Evolutionary conservation across 1,284 basidiomycete genomes (phyloP), one percentile per base, ranked within the genome.

Genomic region (Porogramme epimiltina): DNA sequence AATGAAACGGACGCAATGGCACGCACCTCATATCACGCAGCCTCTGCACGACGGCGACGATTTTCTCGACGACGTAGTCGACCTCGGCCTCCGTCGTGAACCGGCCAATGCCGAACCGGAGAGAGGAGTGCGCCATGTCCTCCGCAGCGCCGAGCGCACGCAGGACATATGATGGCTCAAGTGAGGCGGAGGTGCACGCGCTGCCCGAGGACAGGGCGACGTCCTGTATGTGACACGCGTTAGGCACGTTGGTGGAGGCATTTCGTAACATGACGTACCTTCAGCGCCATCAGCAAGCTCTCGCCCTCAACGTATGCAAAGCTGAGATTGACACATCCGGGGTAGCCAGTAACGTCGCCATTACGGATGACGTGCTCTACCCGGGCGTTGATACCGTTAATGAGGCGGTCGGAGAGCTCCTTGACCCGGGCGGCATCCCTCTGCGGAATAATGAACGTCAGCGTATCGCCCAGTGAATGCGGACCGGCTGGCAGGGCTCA

Each of bases 261-360:
- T 33, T n/a, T 34, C 10, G 46, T 20, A 42, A 22, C n/a, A 39
- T 25, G 15, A 58, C 87, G 72, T 65, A 97, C 96, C 82, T 99
- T 99, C 62, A 99, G 74, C 18, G 97, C 96, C 97, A 99, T 99
- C 58, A 99, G 74, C 56, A 99, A 80, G 66, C 92, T 95, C 74
- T 99, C 96, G 25, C 96, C 96, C 69, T 99, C 96, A 40, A 99
- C 95, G 69, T 98, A 99, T 11, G 95, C 85, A 70, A 98, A 99
- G 55, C 91, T 95, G 39, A 99, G 78, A 73, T 98, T 98, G 66
- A 98, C 84, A 70, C 95, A 98, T 37, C 93, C 93, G 6, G 93
- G 85, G 71, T 93, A 96, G 16, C 94, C 96, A 51, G 85, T 78
- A 0, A 78, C 71, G 69, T 98, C 95, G 23, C 97, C 97, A 69